Evolutionary conservation across 2,329 filamentous ascomycete genomes (phyloP).

Genomic region (Erysiphe pulchra): DNA sequence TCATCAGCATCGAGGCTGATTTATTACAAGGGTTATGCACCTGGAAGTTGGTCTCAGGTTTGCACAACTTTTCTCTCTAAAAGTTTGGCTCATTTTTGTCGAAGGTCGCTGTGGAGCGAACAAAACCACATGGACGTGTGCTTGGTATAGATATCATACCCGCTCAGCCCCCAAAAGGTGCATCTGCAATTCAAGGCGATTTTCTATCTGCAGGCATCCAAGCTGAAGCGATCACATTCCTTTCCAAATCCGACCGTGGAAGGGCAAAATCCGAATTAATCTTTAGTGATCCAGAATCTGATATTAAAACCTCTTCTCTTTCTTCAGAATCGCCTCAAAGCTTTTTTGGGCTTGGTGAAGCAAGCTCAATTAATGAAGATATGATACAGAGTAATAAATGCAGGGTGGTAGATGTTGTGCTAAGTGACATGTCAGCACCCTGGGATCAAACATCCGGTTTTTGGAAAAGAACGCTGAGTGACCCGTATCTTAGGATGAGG

Average conservation of each 20-base stretch:
- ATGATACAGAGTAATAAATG: slow-evolving; percentile 18
- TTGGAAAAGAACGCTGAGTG: slow-evolving; percentile 74
- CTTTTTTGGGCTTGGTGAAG: background rate
- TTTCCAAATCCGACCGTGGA: slow-evolving; percentile 36
- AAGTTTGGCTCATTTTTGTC: slow-evolving; percentile 1
- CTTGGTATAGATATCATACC: slow-evolving; percentile 89
- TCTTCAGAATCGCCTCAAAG: no score
- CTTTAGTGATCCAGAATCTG: slow-evolving; percentile 1
- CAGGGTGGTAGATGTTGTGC: slow-evolving; percentile 53
- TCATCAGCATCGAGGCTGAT: background rate
- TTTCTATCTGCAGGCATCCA: slow-evolving; percentile 59
- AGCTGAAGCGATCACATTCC: slow-evolving; percentile 48
- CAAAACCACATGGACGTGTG: slow-evolving; percentile 50
- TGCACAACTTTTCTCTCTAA: slow-evolving; percentile 2
- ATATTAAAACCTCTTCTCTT: background rate
- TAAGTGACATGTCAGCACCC: slow-evolving; percentile 98
- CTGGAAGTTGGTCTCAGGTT: slow-evolving; percentile 47
- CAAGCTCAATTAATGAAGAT: slow-evolving; percentile 9
- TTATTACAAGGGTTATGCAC: slow-evolving; percentile 40
- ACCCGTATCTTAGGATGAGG: slow-evolving; percentile 96
- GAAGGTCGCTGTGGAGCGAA: slow-evolving; percentile 59
- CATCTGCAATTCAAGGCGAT: slow-evolving; percentile 87
- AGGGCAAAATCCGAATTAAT: slow-evolving; percentile 17
- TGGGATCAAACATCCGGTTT: slow-evolving; percentile 61
- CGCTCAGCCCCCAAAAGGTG: slow-evolving; percentile 67